Conservation (phyloP, 495 filamentous ascomycete species). For the Hyaloscypha bicolor region DNA sequence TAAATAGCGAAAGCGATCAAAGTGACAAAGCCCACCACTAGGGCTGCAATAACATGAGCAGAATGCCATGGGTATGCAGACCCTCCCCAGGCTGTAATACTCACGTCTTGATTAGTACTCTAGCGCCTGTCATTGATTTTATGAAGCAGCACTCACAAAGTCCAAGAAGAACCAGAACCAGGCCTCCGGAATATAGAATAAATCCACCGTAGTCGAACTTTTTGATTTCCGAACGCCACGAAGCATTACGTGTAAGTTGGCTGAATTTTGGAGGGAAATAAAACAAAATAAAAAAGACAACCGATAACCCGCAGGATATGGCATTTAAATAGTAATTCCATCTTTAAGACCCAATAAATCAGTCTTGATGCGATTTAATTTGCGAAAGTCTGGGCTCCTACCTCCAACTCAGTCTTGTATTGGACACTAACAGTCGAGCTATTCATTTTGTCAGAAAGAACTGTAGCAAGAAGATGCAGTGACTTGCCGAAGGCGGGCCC, state of each 20-base stretch:
- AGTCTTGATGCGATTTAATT: conserved; percentile 1
- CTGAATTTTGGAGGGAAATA: conserved; percentile 37
- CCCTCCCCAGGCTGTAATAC: conserved; percentile 43
- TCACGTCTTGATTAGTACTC: conserved; percentile 14
- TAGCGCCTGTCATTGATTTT: conserved; percentile 24
- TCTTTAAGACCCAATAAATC: conserved; percentile 15
- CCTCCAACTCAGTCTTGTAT: conserved; percentile 23
- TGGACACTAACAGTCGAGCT: conserved; percentile 5
- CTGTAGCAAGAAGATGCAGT: neutral
- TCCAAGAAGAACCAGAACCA: conserved; percentile 38
- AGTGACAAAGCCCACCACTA: conserved; percentile 44
- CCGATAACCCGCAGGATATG: conserved; percentile 35
- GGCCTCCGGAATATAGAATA: conserved; percentile 37
- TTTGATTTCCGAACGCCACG: conserved; percentile 29
- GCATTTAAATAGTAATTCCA: conserved; percentile 43
- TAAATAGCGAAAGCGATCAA: conserved; percentile 44
- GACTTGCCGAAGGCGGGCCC: conserved; percentile 13
- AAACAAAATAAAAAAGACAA: conserved; percentile 35
- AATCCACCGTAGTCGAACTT: conserved; percentile 42
- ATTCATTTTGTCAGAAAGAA: neutral
- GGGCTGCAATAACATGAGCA: conserved; percentile 40
- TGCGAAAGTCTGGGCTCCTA: conserved; percentile 26
- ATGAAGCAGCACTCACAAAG: conserved; percentile 29
- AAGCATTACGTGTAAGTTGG: conserved; percentile 21
- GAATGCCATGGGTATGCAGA: conserved; percentile 44